phyloP scores from a whole-genome alignment of 768 basidiomycete genomes.

The Calocybe cyanea region DNA sequence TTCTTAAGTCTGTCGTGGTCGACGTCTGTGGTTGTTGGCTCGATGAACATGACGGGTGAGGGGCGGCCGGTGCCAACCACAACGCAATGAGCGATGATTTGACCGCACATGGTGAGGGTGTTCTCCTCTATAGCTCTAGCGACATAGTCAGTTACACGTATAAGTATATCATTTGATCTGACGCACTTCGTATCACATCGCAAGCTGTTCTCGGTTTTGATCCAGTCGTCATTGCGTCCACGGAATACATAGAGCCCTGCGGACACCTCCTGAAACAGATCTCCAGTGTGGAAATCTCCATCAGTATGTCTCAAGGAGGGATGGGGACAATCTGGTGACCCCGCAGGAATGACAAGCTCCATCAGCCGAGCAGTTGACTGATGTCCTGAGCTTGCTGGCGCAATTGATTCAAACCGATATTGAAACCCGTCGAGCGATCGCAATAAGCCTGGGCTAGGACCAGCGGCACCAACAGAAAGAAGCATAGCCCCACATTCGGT shows the following conservation, averaged over 20 bases:
- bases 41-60: slow-evolving; percentile 73
- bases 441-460: slow-evolving; percentile 43
- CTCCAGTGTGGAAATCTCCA: slow-evolving; percentile 67
- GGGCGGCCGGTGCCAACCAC: slow-evolving; percentile 77
- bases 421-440: slow-evolving; percentile 56
- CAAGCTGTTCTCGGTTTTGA: slow-evolving; percentile 63
- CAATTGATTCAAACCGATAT: slow-evolving; percentile 64
- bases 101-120: slow-evolving; percentile 57
- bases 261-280: slow-evolving; percentile 54
- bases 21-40: slow-evolving; percentile 46
- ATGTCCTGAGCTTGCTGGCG: slow-evolving; percentile 35
- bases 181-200: slow-evolving; percentile 66
- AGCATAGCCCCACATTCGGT: slow-evolving; percentile 79
- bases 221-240: slow-evolving; percentile 71
- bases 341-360: slow-evolving; percentile 55
- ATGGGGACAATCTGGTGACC: slow-evolving; percentile 59
- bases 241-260: slow-evolving; percentile 51
- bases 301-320: slow-evolving; percentile 40
- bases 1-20: slow-evolving; percentile 59
- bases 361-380: slow-evolving; percentile 46
- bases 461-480: slow-evolving; percentile 51
- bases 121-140: slow-evolving; percentile 74
- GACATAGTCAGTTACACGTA: slow-evolving; percentile 7
- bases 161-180: slow-evolving; percentile 4
- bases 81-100: slow-evolving; percentile 67